Conservation (phyloP, 2,329 filamentous ascomycete species). For the Graphiopsis chlorocephala region DNA sequence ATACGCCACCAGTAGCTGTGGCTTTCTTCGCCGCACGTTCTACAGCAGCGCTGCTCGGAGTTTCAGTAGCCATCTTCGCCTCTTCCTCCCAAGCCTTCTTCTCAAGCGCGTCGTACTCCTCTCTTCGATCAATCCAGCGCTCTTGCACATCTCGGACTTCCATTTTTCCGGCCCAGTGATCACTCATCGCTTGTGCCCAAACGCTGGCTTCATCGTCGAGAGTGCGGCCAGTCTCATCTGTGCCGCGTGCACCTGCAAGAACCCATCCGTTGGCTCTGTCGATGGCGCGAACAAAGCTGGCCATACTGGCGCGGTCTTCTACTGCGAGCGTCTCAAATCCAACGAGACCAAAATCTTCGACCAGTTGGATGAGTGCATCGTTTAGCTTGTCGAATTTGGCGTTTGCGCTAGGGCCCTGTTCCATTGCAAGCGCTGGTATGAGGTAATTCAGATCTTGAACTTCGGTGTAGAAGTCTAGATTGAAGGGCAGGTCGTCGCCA, state of each 20-base stretch:
- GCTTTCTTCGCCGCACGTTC: constrained; percentile 17
- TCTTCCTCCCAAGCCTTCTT: constrained; percentile 72
- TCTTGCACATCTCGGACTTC: constrained; percentile 91
- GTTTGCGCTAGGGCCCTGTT: constrained; percentile 51
- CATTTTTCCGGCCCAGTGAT: constrained; percentile 62
- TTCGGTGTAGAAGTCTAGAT: constrained; percentile 95
- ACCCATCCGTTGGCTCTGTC: constrained; percentile 91
- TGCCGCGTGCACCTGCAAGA: constrained; percentile 84
- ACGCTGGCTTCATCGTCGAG: constrained; percentile 55
- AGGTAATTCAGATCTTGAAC: constrained; percentile 89
- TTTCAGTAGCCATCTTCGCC: constrained; percentile 44
- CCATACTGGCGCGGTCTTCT: constrained; percentile 97
- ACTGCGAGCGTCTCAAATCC: constrained; percentile 91
- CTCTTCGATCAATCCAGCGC: constrained; percentile 88
- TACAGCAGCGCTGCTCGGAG: constrained; percentile 26
- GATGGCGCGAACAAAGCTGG: constrained; percentile 81
- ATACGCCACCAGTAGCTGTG: constrained; percentile 10
- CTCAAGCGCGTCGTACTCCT: constrained; percentile 81
- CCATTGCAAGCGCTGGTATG: constrained; percentile 73
- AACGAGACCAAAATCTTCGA: constrained; percentile 87
- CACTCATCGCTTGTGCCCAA: constrained; percentile 94
- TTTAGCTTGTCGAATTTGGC: constrained; percentile 80
- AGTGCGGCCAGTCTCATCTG: constrained; percentile 63
- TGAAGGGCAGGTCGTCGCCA: constrained; percentile 86
- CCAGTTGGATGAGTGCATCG: constrained; percentile 77